Base-by-base conservation (phyloP, 805 yeast species). In the Yamadazyma paraphyllophila region DNA sequence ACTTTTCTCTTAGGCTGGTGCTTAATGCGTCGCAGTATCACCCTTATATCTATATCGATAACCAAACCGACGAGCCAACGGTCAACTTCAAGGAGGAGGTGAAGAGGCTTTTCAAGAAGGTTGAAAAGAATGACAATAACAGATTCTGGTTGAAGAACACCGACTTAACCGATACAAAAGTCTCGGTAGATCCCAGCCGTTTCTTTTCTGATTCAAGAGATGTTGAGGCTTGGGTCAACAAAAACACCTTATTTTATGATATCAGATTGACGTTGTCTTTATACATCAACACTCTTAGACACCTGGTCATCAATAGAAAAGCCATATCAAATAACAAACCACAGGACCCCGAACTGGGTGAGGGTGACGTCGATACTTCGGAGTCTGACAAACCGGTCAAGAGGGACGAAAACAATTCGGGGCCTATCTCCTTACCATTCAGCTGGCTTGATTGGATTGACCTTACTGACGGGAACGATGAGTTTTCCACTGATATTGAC, bases 261-360 rank as follows among this genome's bases (percentile, higher is more conserved):
- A 85, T 85, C 11, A 60, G 85, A 34, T 63, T 81, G 49, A 74
- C 85, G 0, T 66, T 76, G 51, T 60, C 82, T 1, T 59, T 71
- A 45, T 66, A 76, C 47, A 62, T 79, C 15, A 56, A 54, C 25
- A 47, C 59, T 39, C 44, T 51, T 31, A 47, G 43, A 32, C 30
- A 35, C 35, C 15, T 16, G 27, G 8, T 37, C 14, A 26, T 12
- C 17, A 20, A 14, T n/a, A 11, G 32, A 7, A 25, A 13, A 7
- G 32, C 9, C 13, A 25, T 17, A n/a, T 25, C 20, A 5, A 26
- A 37, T 16, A 30, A 16, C 16, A 13, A 26, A 2, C 12, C 14
- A 5, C 25, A n/a, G n/a, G n/a, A n/a, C n/a, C n/a, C n/a, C n/a
- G n/a, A n/a, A n/a, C n/a, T n/a, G n/a, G n/a, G n/a, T n/a, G 25